Conservation (phyloP, 1,284 basidiomycete genomes). For the Naganishia sp. region DNA sequence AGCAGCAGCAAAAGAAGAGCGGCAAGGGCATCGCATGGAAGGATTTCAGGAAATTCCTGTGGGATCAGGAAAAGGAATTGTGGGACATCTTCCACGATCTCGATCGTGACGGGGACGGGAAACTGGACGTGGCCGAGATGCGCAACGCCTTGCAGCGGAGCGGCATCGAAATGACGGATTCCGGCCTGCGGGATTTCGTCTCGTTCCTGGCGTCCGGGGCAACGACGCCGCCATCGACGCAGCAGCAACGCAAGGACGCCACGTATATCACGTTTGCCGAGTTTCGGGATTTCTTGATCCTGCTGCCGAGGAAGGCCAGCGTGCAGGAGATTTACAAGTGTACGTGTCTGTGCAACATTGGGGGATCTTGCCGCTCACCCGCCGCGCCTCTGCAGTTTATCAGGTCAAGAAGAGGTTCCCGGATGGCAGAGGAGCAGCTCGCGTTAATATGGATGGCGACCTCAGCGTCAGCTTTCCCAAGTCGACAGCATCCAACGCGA, state of each 20-base stretch:
- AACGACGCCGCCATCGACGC: conserved; percentile 56
- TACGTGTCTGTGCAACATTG: conserved; percentile 48
- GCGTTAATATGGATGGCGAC: conserved; percentile 83
- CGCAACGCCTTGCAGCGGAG: conserved; percentile 68
- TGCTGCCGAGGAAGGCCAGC: conserved; percentile 77
- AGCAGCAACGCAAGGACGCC: conserved; percentile 35
- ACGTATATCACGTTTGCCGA: conserved; percentile 71
- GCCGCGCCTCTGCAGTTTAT: conserved; percentile 56
- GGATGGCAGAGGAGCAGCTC: conserved; percentile 72
- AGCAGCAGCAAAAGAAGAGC: conserved; percentile 27
- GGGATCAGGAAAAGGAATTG: conserved; percentile 63
- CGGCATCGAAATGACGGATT: conserved; percentile 68
- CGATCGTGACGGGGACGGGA: conserved; percentile 81
- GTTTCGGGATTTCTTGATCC: conserved; percentile 85
- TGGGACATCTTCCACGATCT: conserved; percentile 88
- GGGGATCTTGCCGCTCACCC: not conserved
- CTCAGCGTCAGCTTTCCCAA: conserved; percentile 52
- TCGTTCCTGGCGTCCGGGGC: conserved; percentile 65
- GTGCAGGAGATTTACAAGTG: conserved; percentile 76
- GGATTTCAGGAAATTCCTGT: conserved; percentile 63
- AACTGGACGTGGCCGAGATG: conserved; percentile 72
- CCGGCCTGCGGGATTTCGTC: conserved; percentile 75
- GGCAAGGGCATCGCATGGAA: conserved; percentile 65
- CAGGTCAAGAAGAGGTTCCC: conserved; percentile 70
- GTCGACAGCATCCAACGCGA: conserved; percentile 30